Evolutionary conservation across 306 rosid genomes (phyloP), one percentile per base, ranked within the genome.

Genomic region (Malus domestica): DNA sequence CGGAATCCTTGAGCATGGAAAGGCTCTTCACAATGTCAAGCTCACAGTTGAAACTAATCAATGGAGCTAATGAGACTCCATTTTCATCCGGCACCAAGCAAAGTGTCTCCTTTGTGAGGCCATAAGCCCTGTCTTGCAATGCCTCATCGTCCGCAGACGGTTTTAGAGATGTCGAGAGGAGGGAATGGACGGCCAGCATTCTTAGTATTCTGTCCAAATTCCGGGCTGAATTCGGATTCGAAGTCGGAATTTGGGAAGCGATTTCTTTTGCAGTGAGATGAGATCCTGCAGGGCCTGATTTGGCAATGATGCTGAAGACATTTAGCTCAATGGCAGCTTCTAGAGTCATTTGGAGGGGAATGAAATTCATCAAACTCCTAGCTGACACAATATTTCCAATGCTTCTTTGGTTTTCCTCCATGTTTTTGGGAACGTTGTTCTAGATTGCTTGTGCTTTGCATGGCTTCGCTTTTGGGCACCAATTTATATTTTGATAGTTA

Each of bases 321-420:
- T 78, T 20, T 15, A 78, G 72, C 58, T 78, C 71, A 27, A 71
- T 23, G 7, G 81, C 81, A 15, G 81, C 81, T 33, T 40, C 62
- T 23, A 71, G 45, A n/a, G 73, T 44, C 73, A 69, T 45, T 69
- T 46, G 73, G 12, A 69, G 2, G 55, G 71, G 27, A 10, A 69
- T 27, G 22, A 19, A 25, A 69, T 69, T 69, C 16, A 54, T 54
- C 59, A 45, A 13, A 44, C 58, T 12, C 59, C 40, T 22, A 46
- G 72, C 72, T 29, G 61, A 70, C 33, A 51, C 11, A 29, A 49
- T 33, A 49, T 51, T 70, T 70, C 18, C 74, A 3, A 29, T 19
- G 52, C 74, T 70, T 70, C 60, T 33, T 23, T 29, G 27, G 61
- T 7, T 68, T 45, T 44, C 72, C 72, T 54, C 1, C n/a, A 25